Evolutionary conservation across 345 rosid genomes (phyloP).

Genomic region (Hibiscus trionum): DNA sequence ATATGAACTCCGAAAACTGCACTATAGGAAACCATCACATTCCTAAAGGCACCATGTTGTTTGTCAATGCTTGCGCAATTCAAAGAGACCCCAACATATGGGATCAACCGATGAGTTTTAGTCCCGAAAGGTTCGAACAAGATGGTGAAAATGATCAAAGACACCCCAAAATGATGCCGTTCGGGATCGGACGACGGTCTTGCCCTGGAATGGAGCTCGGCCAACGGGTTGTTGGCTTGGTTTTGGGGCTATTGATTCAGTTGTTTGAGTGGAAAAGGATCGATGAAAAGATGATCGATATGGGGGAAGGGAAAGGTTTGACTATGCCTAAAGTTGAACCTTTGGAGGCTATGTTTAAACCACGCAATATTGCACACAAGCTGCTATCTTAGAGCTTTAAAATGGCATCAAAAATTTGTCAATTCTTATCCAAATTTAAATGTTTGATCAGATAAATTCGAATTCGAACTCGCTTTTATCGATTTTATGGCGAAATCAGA

Average conservation of each 20-base stretch:
- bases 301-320: neutral
- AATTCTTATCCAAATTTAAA: too few species aligned
- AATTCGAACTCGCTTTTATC: too few species aligned
- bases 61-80: neutral
- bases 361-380: neutral
- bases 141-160: neutral
- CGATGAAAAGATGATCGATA: neutral
- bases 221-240: neutral
- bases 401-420: too few species aligned
- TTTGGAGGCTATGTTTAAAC: neutral
- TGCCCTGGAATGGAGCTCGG: neutral
- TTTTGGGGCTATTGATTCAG: neutral
- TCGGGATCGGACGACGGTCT: neutral
- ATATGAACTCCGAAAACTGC: neutral
- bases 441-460: too few species aligned
- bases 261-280: neutral
- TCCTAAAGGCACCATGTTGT: neutral
- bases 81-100: neutral
- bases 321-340: neutral
- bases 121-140: neutral
- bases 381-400: neutral
- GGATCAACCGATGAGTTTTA: neutral
- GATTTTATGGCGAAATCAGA: too few species aligned
- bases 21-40: neutral
- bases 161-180: neutral